Conservation (phyloP, 2,329 filamentous ascomycete species). For the Claviceps sp. region DNA sequence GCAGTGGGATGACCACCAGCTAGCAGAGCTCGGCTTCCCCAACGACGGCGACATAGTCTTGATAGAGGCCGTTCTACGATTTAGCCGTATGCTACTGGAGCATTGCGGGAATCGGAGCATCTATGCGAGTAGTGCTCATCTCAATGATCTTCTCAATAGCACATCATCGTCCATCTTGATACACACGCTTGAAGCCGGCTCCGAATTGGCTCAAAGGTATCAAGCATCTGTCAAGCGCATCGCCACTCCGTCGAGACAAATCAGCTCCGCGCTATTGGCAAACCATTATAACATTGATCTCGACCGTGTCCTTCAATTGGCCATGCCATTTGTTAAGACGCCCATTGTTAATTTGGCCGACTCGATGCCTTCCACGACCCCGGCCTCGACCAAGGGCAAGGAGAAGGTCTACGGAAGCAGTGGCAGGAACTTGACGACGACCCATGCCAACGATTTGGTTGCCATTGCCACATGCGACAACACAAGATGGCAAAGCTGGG, state of each 20-base stretch:
- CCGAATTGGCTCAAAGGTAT: constrained; percentile 84
- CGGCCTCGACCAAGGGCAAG: constrained; percentile 57
- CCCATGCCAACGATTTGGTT: constrained; percentile 75
- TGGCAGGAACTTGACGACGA: constrained; percentile 38
- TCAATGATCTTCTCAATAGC: constrained; percentile 81
- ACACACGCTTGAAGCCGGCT: constrained; percentile 63
- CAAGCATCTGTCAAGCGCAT: constrained; percentile 75
- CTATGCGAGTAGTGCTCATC: constrained; percentile 81
- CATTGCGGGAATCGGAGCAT: constrained; percentile 95
- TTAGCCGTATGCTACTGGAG: constrained; percentile 78
- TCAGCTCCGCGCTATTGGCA: constrained; percentile 60
- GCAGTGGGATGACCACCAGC: constrained; percentile 29
- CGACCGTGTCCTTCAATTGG: constrained; percentile 73
- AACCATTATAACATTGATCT: constrained; percentile 74
- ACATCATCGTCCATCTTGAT: constrained; percentile 69
- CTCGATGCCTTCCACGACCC: constrained; percentile 38
- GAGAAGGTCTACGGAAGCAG: constrained; percentile 42
- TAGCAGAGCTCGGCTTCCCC: constrained; percentile 49
- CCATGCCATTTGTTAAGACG: constrained; percentile 69
- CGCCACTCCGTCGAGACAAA: constrained; percentile 47
- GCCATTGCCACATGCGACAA: constrained; percentile 52
- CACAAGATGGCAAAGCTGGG: constrained; percentile 61
- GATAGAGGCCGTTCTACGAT: constrained; percentile 66
- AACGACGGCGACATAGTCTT: constrained; percentile 69
- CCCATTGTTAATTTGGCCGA: constrained; percentile 39